Evolutionary conservation across 1,139 yeast species (phyloP).

Genomic region (Blastobotrys serpentis): DNA sequence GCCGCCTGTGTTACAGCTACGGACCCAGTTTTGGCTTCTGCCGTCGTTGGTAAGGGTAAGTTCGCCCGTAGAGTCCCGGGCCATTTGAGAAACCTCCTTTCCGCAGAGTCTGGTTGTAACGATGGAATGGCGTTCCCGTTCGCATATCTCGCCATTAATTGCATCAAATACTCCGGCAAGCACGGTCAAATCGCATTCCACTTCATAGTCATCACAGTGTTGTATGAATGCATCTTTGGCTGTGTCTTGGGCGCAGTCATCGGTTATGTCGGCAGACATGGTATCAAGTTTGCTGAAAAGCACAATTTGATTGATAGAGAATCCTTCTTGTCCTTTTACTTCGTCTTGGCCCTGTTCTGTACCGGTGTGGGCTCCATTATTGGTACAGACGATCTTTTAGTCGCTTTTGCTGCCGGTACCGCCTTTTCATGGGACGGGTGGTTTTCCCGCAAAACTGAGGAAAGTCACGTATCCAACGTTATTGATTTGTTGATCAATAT

Average conservation of each 20-base stretch:
- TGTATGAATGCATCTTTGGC: conserved; percentile 89
- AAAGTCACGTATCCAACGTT: conserved; percentile 88
- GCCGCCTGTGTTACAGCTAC: conserved; percentile 97
- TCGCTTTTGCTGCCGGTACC: conserved; percentile 93
- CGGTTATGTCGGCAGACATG: conserved; percentile 73
- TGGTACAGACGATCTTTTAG: conserved; percentile 90
- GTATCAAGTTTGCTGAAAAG: conserved; percentile 75
- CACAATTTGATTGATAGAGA: conserved; percentile 83
- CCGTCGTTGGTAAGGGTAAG: conserved; percentile 96
- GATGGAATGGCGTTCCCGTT: conserved; percentile 99
- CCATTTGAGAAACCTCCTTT: conserved; percentile 80
- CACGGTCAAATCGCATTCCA: conserved; percentile 72
- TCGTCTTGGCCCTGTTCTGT: conserved; percentile 79
- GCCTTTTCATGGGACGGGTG: conserved; percentile 98
- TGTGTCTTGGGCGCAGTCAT: conserved; percentile 70
- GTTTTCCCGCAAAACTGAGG: conserved; percentile 84
- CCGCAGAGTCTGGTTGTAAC: conserved; percentile 96
- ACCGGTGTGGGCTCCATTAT: conserved; percentile 92
- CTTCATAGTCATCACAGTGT: conserved; percentile 76
- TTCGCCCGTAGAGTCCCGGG: conserved; percentile 98
- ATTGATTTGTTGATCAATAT: conserved; percentile 72
- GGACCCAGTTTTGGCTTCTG: conserved; percentile 96
- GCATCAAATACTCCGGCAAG: conserved; percentile 66
- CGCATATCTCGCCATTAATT: conserved; percentile 68
- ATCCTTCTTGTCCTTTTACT: conserved; percentile 86